Base-by-base conservation (phyloP, 164 flowering plant genomes). In the Saururus chinensis region DNA sequence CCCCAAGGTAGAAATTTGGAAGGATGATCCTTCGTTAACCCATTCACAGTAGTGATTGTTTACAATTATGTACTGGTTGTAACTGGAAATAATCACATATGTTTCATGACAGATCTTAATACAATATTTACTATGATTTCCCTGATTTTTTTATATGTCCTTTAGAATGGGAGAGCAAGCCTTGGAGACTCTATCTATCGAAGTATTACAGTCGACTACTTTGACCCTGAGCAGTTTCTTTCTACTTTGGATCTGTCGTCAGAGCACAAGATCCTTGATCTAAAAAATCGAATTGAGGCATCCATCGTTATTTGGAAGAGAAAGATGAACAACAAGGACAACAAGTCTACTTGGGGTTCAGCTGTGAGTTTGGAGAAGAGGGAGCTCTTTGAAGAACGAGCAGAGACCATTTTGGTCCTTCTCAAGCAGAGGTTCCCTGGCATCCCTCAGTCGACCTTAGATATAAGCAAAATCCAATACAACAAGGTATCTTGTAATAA, bases 331-430 rank as follows among this genome's bases (percentile, higher is more conserved):
- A 70, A 77, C 63, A 88, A 91, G 73, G 98, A 88, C 62, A 67
- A 67, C 4, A 88, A 84, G 61, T 81, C 93, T 59, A 64, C 88
- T 17, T 91, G 98, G 98, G 79, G 92, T 54, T 86, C 90, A 37
- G 79, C 82, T 17, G 84, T 88, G n/a, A 91, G 93, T 64, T 26
- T 82, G 69, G 98, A 88, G 73, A 91, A 84, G 68, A 81, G 97
- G 61, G 96, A 88, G 60, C 78, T 81, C 12, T 91, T 91, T 51
- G 98, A 91, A 74, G 98, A 91, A 59, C 85, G 98, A 72, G 91
- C 85, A 21, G 96, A 91, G 60, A 88, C 92, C 30, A 82, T 91
- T 64, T 70, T 91, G 56, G 72, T 86, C 67, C 74, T 88, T 26
- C 78, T 91, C 61, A 91, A 91, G 60, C 98, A 86, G 12, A 74